Percentiles rank a stretch among this genome's conserved stretches.
phyloP scores from a whole-genome alignment of 2,329 filamentous ascomycete species.

The Dryadomyces quercivorus region DNA sequence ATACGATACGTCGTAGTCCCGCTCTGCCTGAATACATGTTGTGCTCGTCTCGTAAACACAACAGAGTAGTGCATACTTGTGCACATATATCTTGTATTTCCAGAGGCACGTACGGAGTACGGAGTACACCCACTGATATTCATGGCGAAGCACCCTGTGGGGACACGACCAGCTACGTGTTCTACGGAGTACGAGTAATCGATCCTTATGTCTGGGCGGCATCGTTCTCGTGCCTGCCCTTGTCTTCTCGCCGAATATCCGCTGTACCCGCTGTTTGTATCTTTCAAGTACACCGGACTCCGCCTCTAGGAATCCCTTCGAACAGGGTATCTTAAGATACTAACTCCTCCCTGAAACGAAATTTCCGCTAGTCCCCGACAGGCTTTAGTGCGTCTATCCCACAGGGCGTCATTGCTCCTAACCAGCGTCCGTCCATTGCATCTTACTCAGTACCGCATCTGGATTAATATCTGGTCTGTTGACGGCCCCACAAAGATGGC shows the following conservation, averaged over 20 bases:
- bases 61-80: not conserved
- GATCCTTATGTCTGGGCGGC: no score
- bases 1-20: not conserved
- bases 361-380: not conserved
- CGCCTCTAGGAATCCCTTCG: not conserved
- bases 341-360: not conserved
- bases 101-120: not conserved
- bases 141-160: no score
- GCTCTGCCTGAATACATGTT: not conserved
- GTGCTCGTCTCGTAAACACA: not conserved
- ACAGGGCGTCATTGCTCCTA: not conserved
- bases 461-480: not conserved
- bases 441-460: not conserved
- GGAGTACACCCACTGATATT: no score
- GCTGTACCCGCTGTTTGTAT: no score
- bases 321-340: not conserved
- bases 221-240: no score
- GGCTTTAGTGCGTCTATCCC: no score
- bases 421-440: not conserved
- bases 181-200: not conserved
- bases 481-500: not conserved
- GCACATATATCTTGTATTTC: not conserved
- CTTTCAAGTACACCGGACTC: not conserved
- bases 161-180: no score
- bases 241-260: no score